Evolutionary conservation across 2,329 filamentous ascomycete genomes (phyloP), one percentile per base, ranked within the genome.

Genomic region (Colletotrichum agaves): DNA sequence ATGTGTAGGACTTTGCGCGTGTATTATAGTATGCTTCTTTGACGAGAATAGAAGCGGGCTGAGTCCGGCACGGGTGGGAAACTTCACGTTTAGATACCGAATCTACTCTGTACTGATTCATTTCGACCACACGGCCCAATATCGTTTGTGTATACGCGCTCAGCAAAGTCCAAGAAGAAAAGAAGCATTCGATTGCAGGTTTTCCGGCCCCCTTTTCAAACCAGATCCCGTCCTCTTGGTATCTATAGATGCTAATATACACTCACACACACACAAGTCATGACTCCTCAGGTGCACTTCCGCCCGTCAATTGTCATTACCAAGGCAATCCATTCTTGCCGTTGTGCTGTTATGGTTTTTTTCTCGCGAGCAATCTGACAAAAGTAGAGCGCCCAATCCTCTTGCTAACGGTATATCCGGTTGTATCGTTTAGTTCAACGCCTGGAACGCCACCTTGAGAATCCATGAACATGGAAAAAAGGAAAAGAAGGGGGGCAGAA

Each of bases 171-270:
- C 15, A 44, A 27, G 37, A 37, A 6, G 5, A 27, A 27, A 27
- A 35, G 27, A 27, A 35, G 27, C 13, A 46, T 57, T 44, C 27
- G 17, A 39, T 31, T 63, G 37, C 31, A 46, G 49, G n/a, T 57
- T 57, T 23, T 23, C 31, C 19, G 50, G 5, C 5, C 27, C 49
- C 31, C 39, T 57, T 66, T 61, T 62, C 50, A 46, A 31, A 39
- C 56, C 55, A 61, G 17, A 11, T 12, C 37, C 50, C 37, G 35
- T 43, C 33, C 35, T 52, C 50, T 27, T 70, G 69, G 59, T 69
- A 70, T 70, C 69, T 70, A 70, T 67, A 67, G 27, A 63, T 69
- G 61, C 59, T 66, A 69, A 43, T 69, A 27, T 69, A 70, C 66
- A 64, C 47, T 55, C 31, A 33, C 31, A 33, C 31, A 33, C 31